phyloP scores from a whole-genome alignment of 495 filamentous ascomycete species.

The Entonaema liquescens region DNA sequence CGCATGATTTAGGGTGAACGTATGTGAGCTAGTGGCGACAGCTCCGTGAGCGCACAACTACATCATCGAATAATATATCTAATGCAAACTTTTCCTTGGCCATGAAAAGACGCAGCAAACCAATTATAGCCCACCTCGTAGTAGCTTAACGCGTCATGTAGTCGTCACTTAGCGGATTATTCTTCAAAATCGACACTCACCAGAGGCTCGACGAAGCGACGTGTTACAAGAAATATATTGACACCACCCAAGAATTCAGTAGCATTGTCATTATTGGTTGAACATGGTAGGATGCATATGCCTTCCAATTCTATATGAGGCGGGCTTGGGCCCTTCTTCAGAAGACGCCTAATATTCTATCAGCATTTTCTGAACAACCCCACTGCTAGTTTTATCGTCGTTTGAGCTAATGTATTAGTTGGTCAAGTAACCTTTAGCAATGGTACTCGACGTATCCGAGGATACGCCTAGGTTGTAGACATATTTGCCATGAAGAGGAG shows the following conservation, averaged over 20 bases:
- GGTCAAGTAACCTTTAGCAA: not conserved
- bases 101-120: not conserved
- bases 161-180: constrained; percentile 15
- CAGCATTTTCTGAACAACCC: not conserved
- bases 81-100: not conserved
- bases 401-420: not conserved
- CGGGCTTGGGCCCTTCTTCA: too few species aligned
- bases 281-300: not conserved
- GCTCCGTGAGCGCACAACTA: not conserved
- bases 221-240: not conserved
- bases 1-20: too few species aligned
- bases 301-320: too few species aligned
- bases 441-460: not conserved
- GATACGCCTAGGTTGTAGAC: too few species aligned
- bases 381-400: not conserved
- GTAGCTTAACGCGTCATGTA: constrained; percentile 2
- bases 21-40: not conserved
- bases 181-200: not conserved
- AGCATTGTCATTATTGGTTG: not conserved
- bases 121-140: not conserved
- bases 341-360: not conserved
- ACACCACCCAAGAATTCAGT: not conserved
- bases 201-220: not conserved
- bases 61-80: not conserved
- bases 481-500: too few species aligned